Evolutionary conservation across 768 basidiomycete genomes (phyloP), one percentile per base, ranked within the genome.

Genomic region (Jaapia argillacea): DNA sequence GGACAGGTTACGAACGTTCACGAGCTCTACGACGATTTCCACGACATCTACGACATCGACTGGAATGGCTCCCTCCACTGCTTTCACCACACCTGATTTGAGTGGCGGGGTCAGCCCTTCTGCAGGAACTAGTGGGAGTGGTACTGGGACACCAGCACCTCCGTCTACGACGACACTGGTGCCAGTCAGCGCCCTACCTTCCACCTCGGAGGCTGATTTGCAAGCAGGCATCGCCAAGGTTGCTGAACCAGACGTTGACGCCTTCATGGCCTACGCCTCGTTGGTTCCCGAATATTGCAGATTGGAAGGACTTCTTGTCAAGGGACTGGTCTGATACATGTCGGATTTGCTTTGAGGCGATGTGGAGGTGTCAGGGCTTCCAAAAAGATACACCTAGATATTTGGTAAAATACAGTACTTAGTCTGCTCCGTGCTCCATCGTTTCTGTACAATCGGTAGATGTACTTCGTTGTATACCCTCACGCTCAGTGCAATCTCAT

Each of bases 261-360:
- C 86, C 44, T 88, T 88, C 61, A 74, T 86, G 77, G 75, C 81
- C 0, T 91, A 91, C 57, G 85, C 86, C 16, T 77, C 85, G 26
- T 83, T 89, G 56, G 81, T 90, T 14, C 83, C 85, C 22, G 88
- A 91, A 63, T 90, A 79, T 58, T 78, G 75, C 64, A 68, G 88
- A 33, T 61, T 91, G 50, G 88, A 91, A 62, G 72, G 76, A 7
- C 81, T 90, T 74, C 60, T 89, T 41, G 72, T 81, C 51, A 88
- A 86, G 53, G 64, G 63, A 5, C 62, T 75, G 45, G 73, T 75
- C 7, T 74, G 48, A 57, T 26, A 22, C 10, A 21, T 33, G 28
- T 33, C 10, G 10, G 28, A 33, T 10, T 10, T 10, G 28, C 10
- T 33, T 33, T 33, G 28, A 10, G 10, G 28, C 16, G 10, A 16